Conservation (phyloP, 495 filamentous ascomycete genomes). For the Mycothermus thermophilus region DNA sequence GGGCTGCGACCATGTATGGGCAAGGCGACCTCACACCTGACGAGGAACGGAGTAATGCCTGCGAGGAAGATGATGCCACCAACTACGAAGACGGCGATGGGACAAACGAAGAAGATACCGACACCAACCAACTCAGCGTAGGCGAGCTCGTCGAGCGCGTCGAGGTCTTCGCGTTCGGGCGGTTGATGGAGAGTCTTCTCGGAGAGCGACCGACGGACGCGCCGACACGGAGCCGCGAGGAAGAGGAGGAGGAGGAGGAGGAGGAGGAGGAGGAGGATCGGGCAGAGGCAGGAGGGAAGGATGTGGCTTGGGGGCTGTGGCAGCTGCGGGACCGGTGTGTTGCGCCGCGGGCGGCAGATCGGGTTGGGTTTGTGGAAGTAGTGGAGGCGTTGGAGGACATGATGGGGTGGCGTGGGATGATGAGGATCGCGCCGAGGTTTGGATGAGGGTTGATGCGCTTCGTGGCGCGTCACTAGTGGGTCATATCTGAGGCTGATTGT, state of each 20-base stretch:
- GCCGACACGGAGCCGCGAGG: too few species aligned
- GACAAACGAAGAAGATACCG: too few species aligned
- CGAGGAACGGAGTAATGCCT: not conserved
- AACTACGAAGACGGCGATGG: too few species aligned
- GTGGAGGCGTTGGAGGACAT: conserved; percentile 15
- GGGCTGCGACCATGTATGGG: conserved; percentile 33
- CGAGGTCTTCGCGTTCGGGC: conserved; percentile 33
- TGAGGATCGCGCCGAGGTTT: conserved; percentile 13
- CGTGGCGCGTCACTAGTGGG: too few species aligned
- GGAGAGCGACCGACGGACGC: too few species aligned
- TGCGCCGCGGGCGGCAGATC: conserved; percentile 1
- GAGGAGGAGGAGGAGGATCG: conserved; percentile 1
- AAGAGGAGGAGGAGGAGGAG: conserved; percentile 5
- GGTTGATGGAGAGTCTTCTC: conserved; percentile 30
- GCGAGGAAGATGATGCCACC: too few species aligned
- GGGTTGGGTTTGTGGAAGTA: conserved; percentile 17
- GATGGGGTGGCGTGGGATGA: conserved; percentile 22
- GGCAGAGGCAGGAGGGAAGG: conserved; percentile 2
- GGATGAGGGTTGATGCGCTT: not conserved
- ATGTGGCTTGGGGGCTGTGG: conserved; percentile 4
- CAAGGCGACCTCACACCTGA: conserved; percentile 2
- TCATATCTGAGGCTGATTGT: too few species aligned
- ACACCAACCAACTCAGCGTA: too few species aligned
- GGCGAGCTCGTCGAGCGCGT: conserved; percentile 20
- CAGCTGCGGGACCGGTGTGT: conserved; percentile 9